Evolutionary conservation across 2,329 filamentous ascomycete genomes (phyloP).

Genomic region (Trichoderma brevicompactum): DNA sequence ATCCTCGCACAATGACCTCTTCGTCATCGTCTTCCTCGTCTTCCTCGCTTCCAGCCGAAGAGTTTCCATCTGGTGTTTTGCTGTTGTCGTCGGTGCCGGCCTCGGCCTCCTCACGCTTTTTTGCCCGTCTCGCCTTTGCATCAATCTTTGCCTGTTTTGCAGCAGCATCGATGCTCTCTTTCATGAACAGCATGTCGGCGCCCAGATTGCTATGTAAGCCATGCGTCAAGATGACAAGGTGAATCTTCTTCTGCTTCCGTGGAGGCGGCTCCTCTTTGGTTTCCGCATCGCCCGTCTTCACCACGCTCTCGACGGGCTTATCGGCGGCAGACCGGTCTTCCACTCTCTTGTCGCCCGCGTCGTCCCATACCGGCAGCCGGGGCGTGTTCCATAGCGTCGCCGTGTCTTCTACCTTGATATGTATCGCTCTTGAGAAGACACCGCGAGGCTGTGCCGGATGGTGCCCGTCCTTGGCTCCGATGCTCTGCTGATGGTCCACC

Average conservation of each 20-base stretch:
- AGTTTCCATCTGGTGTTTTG: neutral
- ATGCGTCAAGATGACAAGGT: slow-evolving; percentile 91
- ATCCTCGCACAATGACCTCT: slow-evolving; percentile 87
- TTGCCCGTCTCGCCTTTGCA: slow-evolving; percentile 63
- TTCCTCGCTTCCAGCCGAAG: slow-evolving; percentile 39
- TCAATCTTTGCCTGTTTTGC: slow-evolving; percentile 74
- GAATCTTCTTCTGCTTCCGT: slow-evolving; percentile 75
- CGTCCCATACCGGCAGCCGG: slow-evolving; percentile 69
- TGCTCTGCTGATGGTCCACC: slow-evolving; percentile 73
- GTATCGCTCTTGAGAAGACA: slow-evolving; percentile 81
- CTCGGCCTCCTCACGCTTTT: slow-evolving; percentile 45
- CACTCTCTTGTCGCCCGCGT: slow-evolving; percentile 43
- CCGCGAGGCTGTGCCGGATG: slow-evolving; percentile 71
- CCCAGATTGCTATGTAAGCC: slow-evolving; percentile 95
- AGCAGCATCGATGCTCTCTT: slow-evolving; percentile 92
- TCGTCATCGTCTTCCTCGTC: slow-evolving; percentile 73
- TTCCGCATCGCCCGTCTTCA: slow-evolving; percentile 42
- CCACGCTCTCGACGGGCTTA: slow-evolving; percentile 41
- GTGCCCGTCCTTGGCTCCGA: slow-evolving; percentile 59
- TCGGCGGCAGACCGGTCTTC: slow-evolving; percentile 36
- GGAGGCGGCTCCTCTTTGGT: slow-evolving; percentile 33
- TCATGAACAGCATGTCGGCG: slow-evolving; percentile 94
- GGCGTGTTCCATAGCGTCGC: slow-evolving; percentile 92
- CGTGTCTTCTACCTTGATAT: slow-evolving; percentile 83
- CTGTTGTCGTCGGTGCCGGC: neutral